Conservation (phyloP, 2,329 filamentous ascomycete species). For the Gremmenia infestans region DNA sequence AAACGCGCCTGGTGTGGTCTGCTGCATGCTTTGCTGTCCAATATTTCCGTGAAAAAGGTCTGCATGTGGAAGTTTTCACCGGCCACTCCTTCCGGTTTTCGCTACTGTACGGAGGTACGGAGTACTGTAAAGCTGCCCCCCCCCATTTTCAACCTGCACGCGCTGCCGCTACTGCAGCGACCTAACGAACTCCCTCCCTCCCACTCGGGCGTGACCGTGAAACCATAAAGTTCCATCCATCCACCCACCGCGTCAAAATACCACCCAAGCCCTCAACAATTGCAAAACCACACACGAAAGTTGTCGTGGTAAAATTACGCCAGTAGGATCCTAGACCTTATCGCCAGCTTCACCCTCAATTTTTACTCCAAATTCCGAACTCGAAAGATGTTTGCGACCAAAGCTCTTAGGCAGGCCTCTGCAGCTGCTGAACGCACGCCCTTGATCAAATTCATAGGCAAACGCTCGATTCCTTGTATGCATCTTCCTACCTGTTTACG, state of each 20-base stretch:
- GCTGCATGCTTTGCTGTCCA: background rate
- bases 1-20: background rate
- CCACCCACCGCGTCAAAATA: background rate
- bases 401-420: slow-evolving; percentile 32
- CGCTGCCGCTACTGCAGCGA: background rate
- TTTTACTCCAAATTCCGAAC: background rate
- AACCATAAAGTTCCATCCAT: background rate
- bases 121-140: no score
- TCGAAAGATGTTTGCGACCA: slow-evolving; percentile 35
- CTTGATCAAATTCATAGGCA: slow-evolving; percentile 39
- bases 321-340: slow-evolving; percentile 9
- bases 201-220: no score
- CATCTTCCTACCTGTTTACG: background rate
- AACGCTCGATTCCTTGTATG: slow-evolving; percentile 36
- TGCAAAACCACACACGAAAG: background rate
- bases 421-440: slow-evolving; percentile 33
- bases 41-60: background rate
- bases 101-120: background rate
- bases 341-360: slow-evolving; percentile 10
- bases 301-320: slow-evolving; percentile 8
- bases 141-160: background rate
- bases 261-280: background rate
- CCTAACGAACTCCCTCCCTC: no score
- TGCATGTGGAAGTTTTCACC: background rate
- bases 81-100: background rate